phyloP scores from a whole-genome alignment of 257 asterid species.

The Leonotis leonurus region DNA sequence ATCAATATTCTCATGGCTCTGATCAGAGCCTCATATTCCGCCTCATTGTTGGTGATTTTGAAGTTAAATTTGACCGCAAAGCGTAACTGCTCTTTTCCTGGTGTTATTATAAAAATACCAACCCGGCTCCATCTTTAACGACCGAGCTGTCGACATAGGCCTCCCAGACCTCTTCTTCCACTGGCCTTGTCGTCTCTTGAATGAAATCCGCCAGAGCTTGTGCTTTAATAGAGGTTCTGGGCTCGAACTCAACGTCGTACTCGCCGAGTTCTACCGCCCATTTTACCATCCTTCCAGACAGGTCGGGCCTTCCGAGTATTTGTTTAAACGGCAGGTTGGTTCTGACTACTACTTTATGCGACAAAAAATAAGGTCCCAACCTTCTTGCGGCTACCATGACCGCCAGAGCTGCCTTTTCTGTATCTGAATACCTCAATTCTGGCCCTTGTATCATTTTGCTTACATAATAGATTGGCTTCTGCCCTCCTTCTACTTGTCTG shows the following conservation, averaged over 20 bases:
- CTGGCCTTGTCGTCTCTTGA: neutral
- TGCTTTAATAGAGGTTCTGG: neutral
- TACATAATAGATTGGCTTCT: neutral
- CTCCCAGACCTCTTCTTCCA: neutral
- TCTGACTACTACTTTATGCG: neutral
- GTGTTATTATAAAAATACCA: neutral
- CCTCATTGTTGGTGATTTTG: neutral
- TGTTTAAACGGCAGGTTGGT: neutral
- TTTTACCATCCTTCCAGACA: neutral
- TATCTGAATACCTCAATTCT: neutral
- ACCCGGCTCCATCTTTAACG: neutral
- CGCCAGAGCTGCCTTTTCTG: neutral
- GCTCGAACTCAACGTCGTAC: neutral
- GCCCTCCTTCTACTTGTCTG: neutral
- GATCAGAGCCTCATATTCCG: neutral
- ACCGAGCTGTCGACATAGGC: neutral
- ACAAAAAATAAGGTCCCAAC: neutral
- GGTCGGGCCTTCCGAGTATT: neutral
- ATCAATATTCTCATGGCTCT: neutral
- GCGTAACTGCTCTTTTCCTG: too few relatives aligned
- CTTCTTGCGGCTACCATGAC: neutral
- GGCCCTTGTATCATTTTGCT: neutral
- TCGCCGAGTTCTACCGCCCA: neutral
- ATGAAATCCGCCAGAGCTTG: neutral
- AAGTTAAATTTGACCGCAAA: neutral